phyloP scores from a whole-genome alignment of 2,329 filamentous ascomycete species.

The Paracoccidioides brasiliensis region DNA sequence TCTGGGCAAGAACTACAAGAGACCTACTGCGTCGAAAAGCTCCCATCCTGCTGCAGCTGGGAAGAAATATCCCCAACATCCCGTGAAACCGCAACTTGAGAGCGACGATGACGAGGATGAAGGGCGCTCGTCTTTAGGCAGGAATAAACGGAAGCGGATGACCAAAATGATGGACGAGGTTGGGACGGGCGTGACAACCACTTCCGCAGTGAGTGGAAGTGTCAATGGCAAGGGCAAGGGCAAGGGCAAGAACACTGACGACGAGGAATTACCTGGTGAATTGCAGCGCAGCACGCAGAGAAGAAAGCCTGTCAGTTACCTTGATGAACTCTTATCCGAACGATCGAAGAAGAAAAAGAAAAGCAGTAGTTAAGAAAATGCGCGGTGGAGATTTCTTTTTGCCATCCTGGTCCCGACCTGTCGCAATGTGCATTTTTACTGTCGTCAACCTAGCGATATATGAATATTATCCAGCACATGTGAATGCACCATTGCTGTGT shows the following conservation, averaged over 20 bases:
- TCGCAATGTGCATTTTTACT: no score
- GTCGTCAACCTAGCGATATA: no score
- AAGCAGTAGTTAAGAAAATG: neutral
- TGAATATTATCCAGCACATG: no score
- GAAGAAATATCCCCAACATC: neutral
- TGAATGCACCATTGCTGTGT: no score
- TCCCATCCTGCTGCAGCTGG: conserved; percentile 1
- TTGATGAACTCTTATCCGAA: conserved; percentile 41
- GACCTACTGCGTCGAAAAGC: conserved; percentile 12
- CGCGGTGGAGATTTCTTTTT: neutral
- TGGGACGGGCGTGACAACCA: neutral
- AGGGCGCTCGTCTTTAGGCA: conserved; percentile 29
- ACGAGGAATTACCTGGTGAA: conserved; percentile 12
- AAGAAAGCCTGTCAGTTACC: conserved; percentile 36
- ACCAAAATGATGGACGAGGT: conserved; percentile 2
- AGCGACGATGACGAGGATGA: conserved; percentile 31
- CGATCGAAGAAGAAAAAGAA: conserved; percentile 38
- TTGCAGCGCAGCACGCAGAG: conserved; percentile 11
- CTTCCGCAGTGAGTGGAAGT: neutral
- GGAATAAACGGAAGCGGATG: conserved; percentile 15
- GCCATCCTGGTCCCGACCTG: no score
- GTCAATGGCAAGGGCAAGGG: neutral
- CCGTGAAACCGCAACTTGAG: neutral
- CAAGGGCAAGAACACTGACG: neutral
- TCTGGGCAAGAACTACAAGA: conserved; percentile 31